Base-by-base conservation (phyloP, 129 eudicot genomes). In the Pulicaria dysenterica region DNA sequence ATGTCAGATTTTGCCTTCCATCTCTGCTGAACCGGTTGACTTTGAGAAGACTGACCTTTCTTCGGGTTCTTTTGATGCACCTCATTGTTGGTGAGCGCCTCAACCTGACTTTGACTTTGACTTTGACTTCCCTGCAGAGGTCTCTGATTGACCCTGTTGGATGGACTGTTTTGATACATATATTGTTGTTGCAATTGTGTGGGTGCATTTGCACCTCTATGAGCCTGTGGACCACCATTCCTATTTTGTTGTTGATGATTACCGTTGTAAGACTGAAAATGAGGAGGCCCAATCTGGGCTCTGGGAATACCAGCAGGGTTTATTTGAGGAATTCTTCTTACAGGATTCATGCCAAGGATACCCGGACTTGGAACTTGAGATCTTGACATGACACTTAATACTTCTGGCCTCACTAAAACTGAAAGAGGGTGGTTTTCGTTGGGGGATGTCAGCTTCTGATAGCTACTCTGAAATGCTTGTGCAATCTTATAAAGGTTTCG, bases 1-100 rank as follows among this genome's bases (percentile, higher is more conserved):
- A 31, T 76, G 13, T 81, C 51, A n/a, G 81, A 48, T 81, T 66
- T 79, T 70, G 86, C 84, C 82, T 81, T 84, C 96, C 96, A 89
- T 16, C 62, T 70, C 58, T 84, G 82, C 70, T 76, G 83, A 40
- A 17, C 79, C 64, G 73, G 85, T 67, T 71, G 82, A 60, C 12
- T 69, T 36, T 68, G 76, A 69, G 85, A 69, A n/a, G 86, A 77
- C 73, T 63, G 80, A 46, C 79, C 79, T 41, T 63, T 64, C 56
- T 44, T 74, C 13, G 65, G 64, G 55, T 56, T 19, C 34, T 43
- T 44, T n/a, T 45, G 47, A 56, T 17, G 37, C 43, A 64, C 16
- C 31, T 56, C 82, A 47, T 74, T 73, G 51, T 70, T 56, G 8
- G 53, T 50, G 45, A 34, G 8, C n/a, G 5, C 12, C 45, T 58